Evolutionary conservation across 352 stramenopile genomes (phyloP).

Genomic region (Phytophthora pini): DNA sequence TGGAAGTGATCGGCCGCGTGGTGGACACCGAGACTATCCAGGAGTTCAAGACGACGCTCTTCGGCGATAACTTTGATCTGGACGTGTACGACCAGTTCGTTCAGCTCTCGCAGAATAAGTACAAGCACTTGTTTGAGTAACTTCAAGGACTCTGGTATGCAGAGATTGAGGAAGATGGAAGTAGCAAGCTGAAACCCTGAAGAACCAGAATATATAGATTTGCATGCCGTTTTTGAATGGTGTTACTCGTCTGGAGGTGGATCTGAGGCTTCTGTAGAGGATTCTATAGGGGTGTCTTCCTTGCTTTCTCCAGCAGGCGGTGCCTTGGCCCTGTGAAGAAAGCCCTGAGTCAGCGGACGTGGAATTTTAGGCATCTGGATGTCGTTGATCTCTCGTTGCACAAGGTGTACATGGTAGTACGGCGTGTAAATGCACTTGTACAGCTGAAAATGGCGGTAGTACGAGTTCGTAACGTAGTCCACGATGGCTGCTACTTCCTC

Average conservation of each 20-base stretch:
- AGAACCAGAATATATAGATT: constrained; percentile 40
- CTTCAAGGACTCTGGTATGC: background rate
- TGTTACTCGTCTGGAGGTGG: constrained; percentile 6
- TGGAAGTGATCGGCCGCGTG: constrained; percentile 87
- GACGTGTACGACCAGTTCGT: constrained; percentile 88
- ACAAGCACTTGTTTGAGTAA: constrained; percentile 76
- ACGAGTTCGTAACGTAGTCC: constrained; percentile 79
- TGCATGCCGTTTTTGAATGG: constrained; percentile 17
- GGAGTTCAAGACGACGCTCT: constrained; percentile 89
- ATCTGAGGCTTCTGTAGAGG: constrained; percentile 6
- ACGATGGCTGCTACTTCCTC: constrained; percentile 62
- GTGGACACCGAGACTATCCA: constrained; percentile 74
- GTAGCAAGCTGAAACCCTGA: background rate
- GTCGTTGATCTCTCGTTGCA: constrained; percentile 52
- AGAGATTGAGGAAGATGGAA: no score
- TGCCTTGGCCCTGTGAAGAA: constrained; percentile 39
- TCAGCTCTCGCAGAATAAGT: constrained; percentile 77
- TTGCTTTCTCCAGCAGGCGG: constrained; percentile 5
- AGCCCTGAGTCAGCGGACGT: constrained; percentile 44
- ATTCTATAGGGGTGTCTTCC: constrained; percentile 1
- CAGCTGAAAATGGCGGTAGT: constrained; percentile 82
- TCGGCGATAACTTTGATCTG: constrained; percentile 83
- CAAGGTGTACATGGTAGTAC: constrained; percentile 57
- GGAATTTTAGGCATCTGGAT: constrained; percentile 49
- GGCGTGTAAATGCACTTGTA: constrained; percentile 87